Conservation (phyloP, 306 rosid genomes). For the Leucaena leucocephala region DNA sequence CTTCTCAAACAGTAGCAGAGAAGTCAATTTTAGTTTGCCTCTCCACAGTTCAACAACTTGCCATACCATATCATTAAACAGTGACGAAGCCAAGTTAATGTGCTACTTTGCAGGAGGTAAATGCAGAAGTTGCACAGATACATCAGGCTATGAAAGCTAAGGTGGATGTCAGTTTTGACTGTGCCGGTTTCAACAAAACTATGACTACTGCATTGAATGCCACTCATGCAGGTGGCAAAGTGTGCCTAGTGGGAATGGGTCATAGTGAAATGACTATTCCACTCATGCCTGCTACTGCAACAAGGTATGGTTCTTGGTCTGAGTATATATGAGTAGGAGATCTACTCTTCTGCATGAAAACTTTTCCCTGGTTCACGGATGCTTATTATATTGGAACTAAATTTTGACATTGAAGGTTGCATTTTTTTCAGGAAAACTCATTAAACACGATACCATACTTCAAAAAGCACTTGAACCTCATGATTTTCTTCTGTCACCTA, state of each 20-base stretch:
- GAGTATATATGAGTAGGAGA: not conserved
- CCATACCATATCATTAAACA: not conserved
- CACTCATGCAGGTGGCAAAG: not conserved
- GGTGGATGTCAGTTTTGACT: constrained; percentile 75
- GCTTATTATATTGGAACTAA: not conserved
- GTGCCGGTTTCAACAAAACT: constrained; percentile 87
- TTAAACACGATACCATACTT: not conserved
- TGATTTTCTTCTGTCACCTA: not conserved
- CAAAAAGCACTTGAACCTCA: not conserved
- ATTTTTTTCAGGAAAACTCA: not conserved
- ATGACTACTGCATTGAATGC: constrained; percentile 32
- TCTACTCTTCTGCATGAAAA: not conserved
- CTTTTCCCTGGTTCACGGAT: not conserved
- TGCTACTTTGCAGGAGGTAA: constrained; percentile 57
- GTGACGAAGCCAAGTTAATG: constrained; percentile 10
- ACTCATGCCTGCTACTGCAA: constrained; percentile 26
- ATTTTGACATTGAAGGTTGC: not conserved
- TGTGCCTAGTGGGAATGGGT: not conserved
- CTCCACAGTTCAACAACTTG: constrained; percentile 6
- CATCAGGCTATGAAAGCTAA: constrained; percentile 57
- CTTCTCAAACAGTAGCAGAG: not conserved
- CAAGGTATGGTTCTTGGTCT: constrained; percentile 51
- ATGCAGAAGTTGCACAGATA: constrained; percentile 65
- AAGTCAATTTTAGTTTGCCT: not conserved
- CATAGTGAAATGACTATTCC: not conserved